phyloP scores from a whole-genome alignment of 805 yeast genomes.

The Yarrowia sp. region DNA sequence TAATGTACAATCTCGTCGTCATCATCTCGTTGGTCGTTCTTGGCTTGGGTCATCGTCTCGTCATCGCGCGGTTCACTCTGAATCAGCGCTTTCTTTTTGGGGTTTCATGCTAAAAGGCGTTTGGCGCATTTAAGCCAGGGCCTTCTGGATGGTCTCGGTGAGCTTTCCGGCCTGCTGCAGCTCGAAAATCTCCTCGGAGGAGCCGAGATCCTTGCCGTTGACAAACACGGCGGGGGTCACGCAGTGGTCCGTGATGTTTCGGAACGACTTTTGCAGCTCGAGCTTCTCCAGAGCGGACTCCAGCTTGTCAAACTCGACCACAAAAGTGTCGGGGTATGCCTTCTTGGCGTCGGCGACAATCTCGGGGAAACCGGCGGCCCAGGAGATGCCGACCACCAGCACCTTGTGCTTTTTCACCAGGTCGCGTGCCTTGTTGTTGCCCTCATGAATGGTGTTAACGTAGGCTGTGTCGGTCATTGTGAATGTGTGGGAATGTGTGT shows the following conservation, averaged over 20 bases:
- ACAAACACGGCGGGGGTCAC: slow-evolving; percentile 18
- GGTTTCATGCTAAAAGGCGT: neutral
- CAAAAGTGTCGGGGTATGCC: slow-evolving; percentile 17
- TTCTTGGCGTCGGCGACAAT: slow-evolving; percentile 22
- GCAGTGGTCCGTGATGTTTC: slow-evolving; percentile 23
- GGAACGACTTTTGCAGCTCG: slow-evolving; percentile 37
- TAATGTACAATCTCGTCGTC: slow-evolving; percentile 25
- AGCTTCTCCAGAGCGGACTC: slow-evolving; percentile 16
- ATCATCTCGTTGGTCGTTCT: neutral
- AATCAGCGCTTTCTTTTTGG: slow-evolving; percentile 11
- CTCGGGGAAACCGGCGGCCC: slow-evolving; percentile 12
- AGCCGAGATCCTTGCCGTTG: slow-evolving; percentile 25
- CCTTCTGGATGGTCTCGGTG: slow-evolving; percentile 17
- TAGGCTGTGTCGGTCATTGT: slow-evolving; percentile 37
- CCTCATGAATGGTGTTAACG: slow-evolving; percentile 21
- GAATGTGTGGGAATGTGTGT: slow-evolving; percentile 5
- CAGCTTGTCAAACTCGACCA: slow-evolving; percentile 33
- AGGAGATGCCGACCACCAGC: slow-evolving; percentile 21
- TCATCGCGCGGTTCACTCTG: slow-evolving; percentile 3
- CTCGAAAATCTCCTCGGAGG: slow-evolving; percentile 20
- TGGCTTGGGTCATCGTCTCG: too few relatives aligned
- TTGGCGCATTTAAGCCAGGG: slow-evolving; percentile 4
- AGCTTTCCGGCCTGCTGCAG: slow-evolving; percentile 20
- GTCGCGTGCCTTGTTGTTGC: slow-evolving; percentile 36
- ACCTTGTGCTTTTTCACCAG: slow-evolving; percentile 22